Base-by-base conservation (phyloP, 2,329 filamentous ascomycete genomes). In the Bipolaris gigantea region DNA sequence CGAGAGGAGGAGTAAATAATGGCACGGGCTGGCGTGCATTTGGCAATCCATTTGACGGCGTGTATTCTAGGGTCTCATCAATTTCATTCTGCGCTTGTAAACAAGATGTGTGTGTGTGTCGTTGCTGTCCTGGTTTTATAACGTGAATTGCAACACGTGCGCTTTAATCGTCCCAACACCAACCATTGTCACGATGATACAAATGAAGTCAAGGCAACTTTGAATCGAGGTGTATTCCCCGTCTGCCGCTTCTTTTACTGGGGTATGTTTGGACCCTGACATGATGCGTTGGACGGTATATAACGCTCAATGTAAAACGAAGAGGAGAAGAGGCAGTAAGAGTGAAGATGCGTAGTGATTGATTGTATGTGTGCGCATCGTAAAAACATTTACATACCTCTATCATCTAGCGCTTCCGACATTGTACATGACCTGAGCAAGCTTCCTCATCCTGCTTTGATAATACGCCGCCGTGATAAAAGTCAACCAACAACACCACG, bases 61-160 rank as follows among this genome's bases (percentile, higher is more conserved):
- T 71, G 69, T 71, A 71, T 67, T 71, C 61, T 71, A 71, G 63
- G 65, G 60, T 69, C 60, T 66, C 54, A 59, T 64, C 59, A 62
- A 60, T 66, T 65, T 60, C 61, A 54, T 56, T 63, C 57, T 66
- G 63, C 62, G 60, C 61, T 65, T 70, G 64, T 66, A 70, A 69
- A 69, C 61, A 62, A 51, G 70, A 68, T 70, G 62, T 60, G 69
- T 66, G 10, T 66, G 10, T 43, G 40, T 43, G 21, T 43, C 30
- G 16, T 19, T 43, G 13, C 11, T 11, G n/a, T 32, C 25, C 16
- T 43, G n/a, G 16, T 19, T 16, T n/a, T 32, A 16, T 11, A 6
- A 16, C 21, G n/a, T 42, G n/a, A 27, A 8, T 13, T 30, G 3
- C 23, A 27, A 19, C 30, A 18, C 32, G 25, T 23, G 10, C 23